phyloP scores from a whole-genome alignment of 306 rosid genomes.

The Cicer yamashitae region DNA sequence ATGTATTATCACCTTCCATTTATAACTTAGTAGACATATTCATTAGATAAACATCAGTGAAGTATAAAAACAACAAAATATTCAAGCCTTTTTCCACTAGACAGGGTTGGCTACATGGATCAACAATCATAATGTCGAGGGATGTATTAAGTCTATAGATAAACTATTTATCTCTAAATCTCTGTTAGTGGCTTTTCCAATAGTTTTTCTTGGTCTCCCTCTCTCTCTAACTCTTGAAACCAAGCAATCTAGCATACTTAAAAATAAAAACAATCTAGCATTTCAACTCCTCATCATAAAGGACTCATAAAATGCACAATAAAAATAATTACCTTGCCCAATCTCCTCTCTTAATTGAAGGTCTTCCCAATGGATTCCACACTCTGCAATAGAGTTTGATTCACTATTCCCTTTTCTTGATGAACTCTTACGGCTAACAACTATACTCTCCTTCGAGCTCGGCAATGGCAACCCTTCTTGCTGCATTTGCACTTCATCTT shows the following conservation, averaged over 20 bases:
- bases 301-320: constrained; percentile 20
- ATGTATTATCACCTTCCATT: constrained; percentile 3
- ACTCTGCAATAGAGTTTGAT: constrained; percentile 50
- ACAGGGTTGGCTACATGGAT: constrained; percentile 5
- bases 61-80: not conserved
- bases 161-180: constrained; percentile 6
- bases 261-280: constrained; percentile 20
- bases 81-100: not conserved
- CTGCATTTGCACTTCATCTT: constrained; percentile 54
- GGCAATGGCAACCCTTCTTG: constrained; percentile 46
- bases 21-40: not conserved
- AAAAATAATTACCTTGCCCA: constrained; percentile 71
- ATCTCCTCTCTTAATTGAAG: constrained; percentile 67
- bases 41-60: constrained; percentile 22
- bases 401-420: constrained; percentile 62
- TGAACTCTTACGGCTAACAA: constrained; percentile 47
- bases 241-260: not conserved
- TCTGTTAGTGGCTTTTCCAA: not conserved
- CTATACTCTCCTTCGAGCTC: constrained; percentile 45
- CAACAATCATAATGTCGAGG: not conserved
- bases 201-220: not conserved
- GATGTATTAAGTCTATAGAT: not conserved
- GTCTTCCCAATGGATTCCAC: constrained; percentile 73
- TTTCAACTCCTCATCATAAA: constrained; percentile 34
- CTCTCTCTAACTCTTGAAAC: not conserved